Percentiles rank a stretch among this genome's conserved stretches.
Conservation (phyloP, 1,284 basidiomycete genomes). For the Rhodotorula sp. region DNA sequence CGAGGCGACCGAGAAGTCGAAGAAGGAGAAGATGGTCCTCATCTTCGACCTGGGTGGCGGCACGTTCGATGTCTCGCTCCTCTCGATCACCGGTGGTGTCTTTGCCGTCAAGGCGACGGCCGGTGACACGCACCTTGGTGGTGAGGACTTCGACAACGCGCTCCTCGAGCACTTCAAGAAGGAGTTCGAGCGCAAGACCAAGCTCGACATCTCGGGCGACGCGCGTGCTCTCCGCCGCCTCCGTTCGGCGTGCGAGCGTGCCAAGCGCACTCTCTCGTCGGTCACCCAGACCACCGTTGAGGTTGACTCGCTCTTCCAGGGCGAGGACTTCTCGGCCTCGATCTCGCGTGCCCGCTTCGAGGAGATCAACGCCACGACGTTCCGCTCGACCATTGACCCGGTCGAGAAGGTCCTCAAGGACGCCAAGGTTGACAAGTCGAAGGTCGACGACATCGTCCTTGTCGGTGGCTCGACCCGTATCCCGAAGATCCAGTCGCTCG, state of each 20-base stretch:
- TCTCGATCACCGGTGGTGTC: slow-evolving; percentile 65
- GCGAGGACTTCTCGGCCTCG: slow-evolving; percentile 83
- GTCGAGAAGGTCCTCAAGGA: slow-evolving; percentile 99
- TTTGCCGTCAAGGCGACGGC: slow-evolving; percentile 67
- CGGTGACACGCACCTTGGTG: slow-evolving; percentile 64
- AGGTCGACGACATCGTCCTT: slow-evolving; percentile 95
- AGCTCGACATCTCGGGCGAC: slow-evolving; percentile 92
- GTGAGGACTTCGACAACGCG: slow-evolving; percentile 97
- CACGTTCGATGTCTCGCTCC: slow-evolving; percentile 68
- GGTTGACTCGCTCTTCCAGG: slow-evolving; percentile 94
- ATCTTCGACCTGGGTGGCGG: slow-evolving; percentile 99
- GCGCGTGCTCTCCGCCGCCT: slow-evolving; percentile 93
- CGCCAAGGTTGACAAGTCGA: slow-evolving; percentile 93
- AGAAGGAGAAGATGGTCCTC: slow-evolving; percentile 95
- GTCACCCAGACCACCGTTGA: slow-evolving; percentile 98
- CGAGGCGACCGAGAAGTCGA: slow-evolving; percentile 65
- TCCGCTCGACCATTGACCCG: slow-evolving; percentile 97
- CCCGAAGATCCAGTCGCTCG: slow-evolving; percentile 96
- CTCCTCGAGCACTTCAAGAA: slow-evolving; percentile 80
- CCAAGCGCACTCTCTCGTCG: slow-evolving; percentile 96
- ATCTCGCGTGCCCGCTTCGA: slow-evolving; percentile 99
- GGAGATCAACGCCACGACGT: slow-evolving; percentile 91
- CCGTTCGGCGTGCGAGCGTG: slow-evolving; percentile 96
- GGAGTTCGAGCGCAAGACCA: slow-evolving; percentile 70
- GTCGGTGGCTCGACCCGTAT: slow-evolving; percentile 99